Base-by-base conservation (phyloP, 345 rosid species). In the Bruguiera parviflora region DNA sequence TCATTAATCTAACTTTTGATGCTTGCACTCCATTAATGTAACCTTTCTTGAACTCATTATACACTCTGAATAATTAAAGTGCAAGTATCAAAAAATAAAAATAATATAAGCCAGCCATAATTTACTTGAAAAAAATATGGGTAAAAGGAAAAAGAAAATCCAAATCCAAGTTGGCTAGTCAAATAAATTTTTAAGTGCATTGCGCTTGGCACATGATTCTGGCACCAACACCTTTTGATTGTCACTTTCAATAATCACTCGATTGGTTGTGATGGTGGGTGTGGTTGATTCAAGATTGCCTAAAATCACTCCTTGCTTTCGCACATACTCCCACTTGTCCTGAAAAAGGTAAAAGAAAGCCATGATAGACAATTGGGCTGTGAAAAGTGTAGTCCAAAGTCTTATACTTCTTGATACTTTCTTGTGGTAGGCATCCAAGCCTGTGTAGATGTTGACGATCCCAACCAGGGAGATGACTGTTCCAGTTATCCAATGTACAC, bases 251-350 rank as follows among this genome's bases (percentile, higher is more conserved):
- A 66, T 28, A 47, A 39, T 71, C 39, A 24, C 76, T 64, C 55
- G 64, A 69, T 67, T 63, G 58, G 73, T 31, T 39, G 64, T 43
- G 56, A 52, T 13, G 53, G 63, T 32, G 27, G 73, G 16, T 35
- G 71, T 20, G 73, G 70, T 37, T 53, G 83, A 66, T 28, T 75
- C 75, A 63, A 10, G 61, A 62, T 58, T 21, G 56, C 71, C 79
- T 60, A 43, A 25, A 5, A 49, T 72, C 19, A 75, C 79, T 46
- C 86, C 88, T 79, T 90, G 92, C 80, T 77, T 82, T n/a, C 77
- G 84, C 59, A 91, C 62, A 43, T 89, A 84, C 7, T 82, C 91
- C 96, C 94, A 91, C 71, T 88, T 94, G 78, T 94, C 98, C 78
- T 89, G 89, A 67, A 87, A 70, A 63, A 94, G 90, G 69, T 94